A percentile compares a stretch with the other conserved stretches of the same genome.
phyloP scores from a whole-genome alignment of 2,329 filamentous ascomycete species.

The Aspergillus neoniger region DNA sequence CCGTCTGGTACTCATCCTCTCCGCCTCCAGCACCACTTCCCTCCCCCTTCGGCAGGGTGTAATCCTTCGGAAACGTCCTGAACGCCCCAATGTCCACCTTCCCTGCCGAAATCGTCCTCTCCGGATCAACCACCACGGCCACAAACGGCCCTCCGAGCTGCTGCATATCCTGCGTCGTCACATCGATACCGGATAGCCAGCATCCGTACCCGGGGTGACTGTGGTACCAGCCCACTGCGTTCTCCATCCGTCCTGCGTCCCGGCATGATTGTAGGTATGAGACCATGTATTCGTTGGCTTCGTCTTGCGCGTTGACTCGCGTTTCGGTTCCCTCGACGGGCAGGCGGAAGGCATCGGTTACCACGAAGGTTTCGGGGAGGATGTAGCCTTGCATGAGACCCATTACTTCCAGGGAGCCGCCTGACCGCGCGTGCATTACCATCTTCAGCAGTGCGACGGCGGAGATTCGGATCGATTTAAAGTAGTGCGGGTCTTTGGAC shows the following conservation, averaged over 20 bases:
- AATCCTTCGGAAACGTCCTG: slow-evolving; percentile 78
- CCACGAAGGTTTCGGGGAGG: slow-evolving; percentile 76
- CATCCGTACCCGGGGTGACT: slow-evolving; percentile 97
- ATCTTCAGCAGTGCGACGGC: slow-evolving; percentile 95
- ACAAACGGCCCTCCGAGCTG: slow-evolving; percentile 93
- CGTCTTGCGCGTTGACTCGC: slow-evolving; percentile 89
- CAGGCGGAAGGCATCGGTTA: slow-evolving; percentile 90
- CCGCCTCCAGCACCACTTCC: slow-evolving; percentile 30
- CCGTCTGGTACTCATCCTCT: slow-evolving; percentile 51
- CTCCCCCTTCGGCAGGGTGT: slow-evolving; percentile 59
- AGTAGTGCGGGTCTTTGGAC: slow-evolving; percentile 77
- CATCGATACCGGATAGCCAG: slow-evolving; percentile 96
- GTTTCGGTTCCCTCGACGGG: slow-evolving; percentile 99
- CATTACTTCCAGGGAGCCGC: slow-evolving; percentile 92
- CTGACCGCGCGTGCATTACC: slow-evolving; percentile 98
- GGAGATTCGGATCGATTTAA: slow-evolving; percentile 90
- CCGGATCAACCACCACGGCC: slow-evolving; percentile 93
- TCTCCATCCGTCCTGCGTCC: slow-evolving; percentile 77
- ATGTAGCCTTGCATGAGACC: slow-evolving; percentile 97
- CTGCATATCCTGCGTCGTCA: slow-evolving; percentile 81
- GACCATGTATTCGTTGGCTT: slow-evolving; percentile 97
- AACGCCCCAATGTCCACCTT: slow-evolving; percentile 98
- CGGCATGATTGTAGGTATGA: slow-evolving; percentile 76
- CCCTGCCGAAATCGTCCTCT: slow-evolving; percentile 89
- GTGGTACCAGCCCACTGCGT: slow-evolving; percentile 97